A percentile compares a stretch with the other conserved stretches of the same genome.
phyloP scores from a whole-genome alignment of 1,284 basidiomycete species.

The Ceratobasidium sp. region DNA sequence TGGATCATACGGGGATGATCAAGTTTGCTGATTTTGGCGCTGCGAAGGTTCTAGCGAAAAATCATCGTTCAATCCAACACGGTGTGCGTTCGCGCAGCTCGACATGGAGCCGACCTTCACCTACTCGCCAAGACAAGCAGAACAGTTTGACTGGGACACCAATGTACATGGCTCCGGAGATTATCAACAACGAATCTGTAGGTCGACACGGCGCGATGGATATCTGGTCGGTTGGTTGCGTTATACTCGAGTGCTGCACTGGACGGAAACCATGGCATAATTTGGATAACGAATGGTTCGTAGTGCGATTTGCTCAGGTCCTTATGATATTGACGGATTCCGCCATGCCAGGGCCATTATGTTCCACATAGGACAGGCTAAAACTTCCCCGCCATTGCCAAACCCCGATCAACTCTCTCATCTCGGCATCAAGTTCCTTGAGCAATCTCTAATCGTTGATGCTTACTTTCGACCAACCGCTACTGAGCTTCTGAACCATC shows the following conservation, averaged over 20 bases:
- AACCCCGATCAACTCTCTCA: conserved; percentile 90
- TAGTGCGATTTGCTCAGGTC: background rate
- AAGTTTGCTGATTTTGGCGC: conserved; percentile 99
- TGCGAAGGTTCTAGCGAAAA: conserved; percentile 96
- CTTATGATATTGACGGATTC: background rate
- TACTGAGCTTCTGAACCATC: conserved; percentile 84
- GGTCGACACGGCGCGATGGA: conserved; percentile 97
- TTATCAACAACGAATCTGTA: conserved; percentile 91
- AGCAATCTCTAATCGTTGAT: conserved; percentile 91
- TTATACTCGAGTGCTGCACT: conserved; percentile 95
- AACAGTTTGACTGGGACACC: conserved; percentile 96
- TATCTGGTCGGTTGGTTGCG: conserved; percentile 97
- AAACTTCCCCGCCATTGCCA: conserved; percentile 95
- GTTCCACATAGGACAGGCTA: conserved; percentile 99
- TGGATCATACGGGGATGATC: conserved; percentile 93
- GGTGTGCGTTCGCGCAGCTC: conserved; percentile 20
- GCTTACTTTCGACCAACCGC: conserved; percentile 87
- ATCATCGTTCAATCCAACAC: conserved; percentile 63
- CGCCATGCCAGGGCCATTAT: conserved; percentile 85
- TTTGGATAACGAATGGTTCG: conserved; percentile 97
- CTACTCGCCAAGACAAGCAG: conserved; percentile 57
- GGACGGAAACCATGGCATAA: conserved; percentile 98
- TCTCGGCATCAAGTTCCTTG: conserved; percentile 93
- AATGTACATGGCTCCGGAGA: conserved; percentile 99
- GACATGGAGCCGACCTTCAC: conserved; percentile 61